Base-by-base conservation (phyloP, 768 basidiomycete genomes). In the Termitomyces sp. region DNA sequence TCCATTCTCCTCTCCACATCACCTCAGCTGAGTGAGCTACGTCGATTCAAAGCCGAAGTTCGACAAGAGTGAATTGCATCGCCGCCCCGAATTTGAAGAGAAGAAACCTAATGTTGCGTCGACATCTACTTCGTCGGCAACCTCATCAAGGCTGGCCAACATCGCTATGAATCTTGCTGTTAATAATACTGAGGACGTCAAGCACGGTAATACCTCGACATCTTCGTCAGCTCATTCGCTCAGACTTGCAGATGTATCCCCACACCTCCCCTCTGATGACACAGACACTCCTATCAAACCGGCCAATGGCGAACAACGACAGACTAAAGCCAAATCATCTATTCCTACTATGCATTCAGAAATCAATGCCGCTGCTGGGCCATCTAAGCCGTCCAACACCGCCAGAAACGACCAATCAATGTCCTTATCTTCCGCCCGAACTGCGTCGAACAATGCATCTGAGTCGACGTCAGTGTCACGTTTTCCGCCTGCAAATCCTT, bases 41-140 rank as follows among this genome's bases (percentile, higher is more conserved):
- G 36, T 24, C n/a, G 7, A 28, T 33, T 4, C 11, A 28, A 58
- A 90, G 87, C 75, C 77, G 11, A 92, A 87, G 67, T 82, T 93
- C 57, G 83, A 92, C 63, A 77, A 79, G 59, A 74, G 68, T n/a
- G 78, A 83, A 20, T 73, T 93, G 1, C 80, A 92, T 66, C 83
- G 89, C 41, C 77, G 86, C 14, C 85, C 87, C 6, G 88, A 90
- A 60, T 87, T 84, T 57, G 78, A 81, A 45, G 82, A 82, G n/a
- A 63, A 63, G 26, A 76, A 74, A 52, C 68, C 77, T 5, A 66
- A 69, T 26, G 13, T 41, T 20, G 16, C 45, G 6, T 59, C 64
- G 1, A 28, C 52, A 53, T 61, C 61, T 40, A 45, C 47, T 5
- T 36, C 26, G 24, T 36, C 43, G 3, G 32, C 43, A 11, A 52